Evolutionary conservation across 108 stramenopile species (phyloP).

Genomic region (Phaeodactylum tricornutum): DNA sequence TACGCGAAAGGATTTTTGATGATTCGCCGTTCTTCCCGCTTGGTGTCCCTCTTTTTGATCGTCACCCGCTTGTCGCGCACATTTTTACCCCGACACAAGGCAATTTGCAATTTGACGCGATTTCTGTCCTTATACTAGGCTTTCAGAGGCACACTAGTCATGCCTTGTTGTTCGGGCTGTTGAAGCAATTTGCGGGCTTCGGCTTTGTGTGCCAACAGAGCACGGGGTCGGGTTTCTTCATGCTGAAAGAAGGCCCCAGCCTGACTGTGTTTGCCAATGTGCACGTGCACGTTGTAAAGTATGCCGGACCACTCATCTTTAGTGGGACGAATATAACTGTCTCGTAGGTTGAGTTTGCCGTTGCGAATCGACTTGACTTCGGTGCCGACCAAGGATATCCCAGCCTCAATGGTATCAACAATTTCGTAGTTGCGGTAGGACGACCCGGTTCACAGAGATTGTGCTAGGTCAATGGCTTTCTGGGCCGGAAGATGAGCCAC

Average conservation of each 20-base stretch:
- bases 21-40: constrained; percentile 60
- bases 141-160: constrained; percentile 72
- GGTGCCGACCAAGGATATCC: constrained; percentile 62
- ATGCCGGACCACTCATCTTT: no score
- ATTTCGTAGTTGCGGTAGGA: constrained; percentile 55
- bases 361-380: constrained; percentile 76
- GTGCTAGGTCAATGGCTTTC: no score
- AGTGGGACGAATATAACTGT: constrained; percentile 54
- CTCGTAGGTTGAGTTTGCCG: constrained; percentile 81
- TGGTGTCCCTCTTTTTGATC: constrained; percentile 67
- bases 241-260: constrained; percentile 74
- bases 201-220: constrained; percentile 43
- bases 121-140: constrained; percentile 82
- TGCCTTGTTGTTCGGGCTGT: constrained; percentile 34
- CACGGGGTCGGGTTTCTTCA: constrained; percentile 53
- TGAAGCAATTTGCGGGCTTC: constrained; percentile 50
- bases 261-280: constrained; percentile 66
- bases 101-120: constrained; percentile 73
- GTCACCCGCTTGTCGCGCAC: constrained; percentile 70
- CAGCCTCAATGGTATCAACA: constrained; percentile 69
- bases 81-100: constrained; percentile 74
- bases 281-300: constrained; percentile 69
- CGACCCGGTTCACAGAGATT: no score
- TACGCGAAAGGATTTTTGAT: no score
- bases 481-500: no score